These are phyloP conservation scores for Rhodotorula babjevae DNA, from an alignment of 768 basidiomycete species.

Conservation along the genomic window DNA sequence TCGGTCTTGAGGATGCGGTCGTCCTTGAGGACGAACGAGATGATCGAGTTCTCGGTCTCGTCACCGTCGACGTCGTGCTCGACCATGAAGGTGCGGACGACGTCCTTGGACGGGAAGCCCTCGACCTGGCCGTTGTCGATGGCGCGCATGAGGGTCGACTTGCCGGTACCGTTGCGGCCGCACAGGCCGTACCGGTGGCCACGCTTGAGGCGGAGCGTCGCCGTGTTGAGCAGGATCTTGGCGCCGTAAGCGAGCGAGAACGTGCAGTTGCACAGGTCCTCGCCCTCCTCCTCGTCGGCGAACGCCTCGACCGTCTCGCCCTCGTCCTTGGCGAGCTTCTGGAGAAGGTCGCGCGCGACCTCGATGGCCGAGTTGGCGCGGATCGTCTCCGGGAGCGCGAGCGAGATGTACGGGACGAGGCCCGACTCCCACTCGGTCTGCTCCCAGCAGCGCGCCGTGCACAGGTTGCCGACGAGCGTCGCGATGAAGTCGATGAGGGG, in stretches of 20 bases:
- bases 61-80: conserved; percentile 70
- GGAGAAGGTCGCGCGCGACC: conserved; percentile 73
- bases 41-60: conserved; percentile 73
- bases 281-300: conserved; percentile 56
- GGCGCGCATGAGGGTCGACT: conserved; percentile 92
- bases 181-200: conserved; percentile 93
- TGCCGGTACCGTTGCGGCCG: conserved; percentile 89
- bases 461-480: conserved; percentile 65
- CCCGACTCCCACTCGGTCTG: conserved; percentile 46
- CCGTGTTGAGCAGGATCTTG: conserved; percentile 75
- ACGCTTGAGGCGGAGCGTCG: conserved; percentile 79
- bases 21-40: conserved; percentile 89
- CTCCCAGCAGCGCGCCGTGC: conserved; percentile 48
- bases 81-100: conserved; percentile 89
- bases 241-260: conserved; percentile 82
- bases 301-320: conserved; percentile 40
- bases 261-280: conserved; percentile 84
- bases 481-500: conserved; percentile 51
- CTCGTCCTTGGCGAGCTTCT: conserved; percentile 49
- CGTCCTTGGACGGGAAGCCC: conserved; percentile 85
- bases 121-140: conserved; percentile 77
- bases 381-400: conserved; percentile 41
- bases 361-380: conserved; percentile 63
- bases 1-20: conserved; percentile 46
- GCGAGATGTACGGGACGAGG: conserved; percentile 41